A percentile compares a stretch with the other conserved stretches of the same genome.
Conservation (phyloP, 163 green algal genomes). For the Scenedesmus sp. region DNA sequence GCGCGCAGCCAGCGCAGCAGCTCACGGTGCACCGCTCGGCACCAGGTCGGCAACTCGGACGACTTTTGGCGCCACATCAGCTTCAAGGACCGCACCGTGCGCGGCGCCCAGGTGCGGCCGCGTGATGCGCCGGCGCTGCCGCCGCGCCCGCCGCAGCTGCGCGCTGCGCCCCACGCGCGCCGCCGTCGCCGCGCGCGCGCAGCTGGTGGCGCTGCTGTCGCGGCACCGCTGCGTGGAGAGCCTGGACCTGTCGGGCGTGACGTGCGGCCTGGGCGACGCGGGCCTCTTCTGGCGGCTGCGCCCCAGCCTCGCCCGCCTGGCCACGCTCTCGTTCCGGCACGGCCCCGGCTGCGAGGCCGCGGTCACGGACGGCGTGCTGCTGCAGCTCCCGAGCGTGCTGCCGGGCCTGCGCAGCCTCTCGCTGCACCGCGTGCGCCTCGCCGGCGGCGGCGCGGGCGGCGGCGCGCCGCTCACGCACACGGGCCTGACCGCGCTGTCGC, state of each 20-base stretch:
- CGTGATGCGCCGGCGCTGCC: no score
- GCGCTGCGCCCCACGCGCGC: no score
- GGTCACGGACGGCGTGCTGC: background rate
- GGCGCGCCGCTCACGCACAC: background rate
- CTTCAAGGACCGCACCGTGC: background rate
- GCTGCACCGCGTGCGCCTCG: background rate
- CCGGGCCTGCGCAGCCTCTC: background rate
- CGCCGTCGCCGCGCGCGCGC: no score
- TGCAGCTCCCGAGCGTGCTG: background rate
- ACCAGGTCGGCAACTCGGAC: background rate
- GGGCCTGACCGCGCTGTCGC: background rate
- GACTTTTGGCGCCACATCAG: background rate
- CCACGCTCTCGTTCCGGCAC: conserved; percentile 1
- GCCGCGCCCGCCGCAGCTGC: no score
- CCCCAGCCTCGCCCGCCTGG: conserved; percentile 21
- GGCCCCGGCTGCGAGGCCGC: background rate
- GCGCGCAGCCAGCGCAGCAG: no score
- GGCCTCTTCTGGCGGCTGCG: background rate
- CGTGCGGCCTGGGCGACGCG: background rate
- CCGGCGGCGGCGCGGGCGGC: background rate
- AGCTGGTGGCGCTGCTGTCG: conserved; percentile 21
- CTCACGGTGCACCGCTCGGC: background rate
- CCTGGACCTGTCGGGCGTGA: conserved; percentile 34
- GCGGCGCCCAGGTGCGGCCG: background rate
- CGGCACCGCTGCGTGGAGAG: conserved; percentile 22